phyloP scores from a whole-genome alignment of 352 stramenopile species.

The Phytophthora uliginosa region DNA sequence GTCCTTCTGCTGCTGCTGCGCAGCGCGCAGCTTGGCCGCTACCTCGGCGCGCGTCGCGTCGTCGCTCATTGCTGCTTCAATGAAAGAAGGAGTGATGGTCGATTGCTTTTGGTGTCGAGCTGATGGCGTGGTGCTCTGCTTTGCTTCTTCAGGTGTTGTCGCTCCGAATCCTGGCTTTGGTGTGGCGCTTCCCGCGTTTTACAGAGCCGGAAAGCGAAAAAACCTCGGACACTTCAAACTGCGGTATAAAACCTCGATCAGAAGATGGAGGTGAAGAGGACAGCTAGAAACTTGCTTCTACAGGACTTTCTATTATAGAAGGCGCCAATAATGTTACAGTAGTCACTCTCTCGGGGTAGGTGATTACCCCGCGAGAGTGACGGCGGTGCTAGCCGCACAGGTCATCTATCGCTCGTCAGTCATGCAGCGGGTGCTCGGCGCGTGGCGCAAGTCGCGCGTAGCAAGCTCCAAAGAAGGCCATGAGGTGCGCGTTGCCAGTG shows the following conservation, averaged over 20 bases:
- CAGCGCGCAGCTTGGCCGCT: slow-evolving; percentile 50
- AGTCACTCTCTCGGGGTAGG: neutral
- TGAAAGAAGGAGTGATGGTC: slow-evolving; percentile 36
- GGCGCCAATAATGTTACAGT: neutral
- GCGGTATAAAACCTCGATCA: neutral
- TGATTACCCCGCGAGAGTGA: neutral
- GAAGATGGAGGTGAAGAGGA: neutral
- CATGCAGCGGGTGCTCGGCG: slow-evolving; percentile 37
- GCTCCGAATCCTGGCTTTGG: neutral
- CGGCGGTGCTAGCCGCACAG: neutral
- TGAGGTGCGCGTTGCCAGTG: slow-evolving; percentile 27
- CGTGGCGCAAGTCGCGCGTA: slow-evolving; percentile 53
- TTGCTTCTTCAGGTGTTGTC: slow-evolving; percentile 3
- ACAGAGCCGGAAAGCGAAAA: slow-evolving; percentile 4
- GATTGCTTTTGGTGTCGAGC: slow-evolving; percentile 19
- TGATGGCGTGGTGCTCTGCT: neutral
- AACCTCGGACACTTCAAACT: slow-evolving; percentile 18
- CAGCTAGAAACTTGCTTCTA: neutral
- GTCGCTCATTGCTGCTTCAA: slow-evolving; percentile 39
- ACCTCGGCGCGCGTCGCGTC: slow-evolving; percentile 42
- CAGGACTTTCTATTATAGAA: neutral
- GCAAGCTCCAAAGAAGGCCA: slow-evolving; percentile 58
- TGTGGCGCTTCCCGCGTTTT: slow-evolving; percentile 9
- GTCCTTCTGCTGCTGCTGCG: slow-evolving; percentile 31
- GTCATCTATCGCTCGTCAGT: neutral